phyloP scores from a whole-genome alignment of 768 basidiomycete genomes.

The Ramaria rubella region DNA sequence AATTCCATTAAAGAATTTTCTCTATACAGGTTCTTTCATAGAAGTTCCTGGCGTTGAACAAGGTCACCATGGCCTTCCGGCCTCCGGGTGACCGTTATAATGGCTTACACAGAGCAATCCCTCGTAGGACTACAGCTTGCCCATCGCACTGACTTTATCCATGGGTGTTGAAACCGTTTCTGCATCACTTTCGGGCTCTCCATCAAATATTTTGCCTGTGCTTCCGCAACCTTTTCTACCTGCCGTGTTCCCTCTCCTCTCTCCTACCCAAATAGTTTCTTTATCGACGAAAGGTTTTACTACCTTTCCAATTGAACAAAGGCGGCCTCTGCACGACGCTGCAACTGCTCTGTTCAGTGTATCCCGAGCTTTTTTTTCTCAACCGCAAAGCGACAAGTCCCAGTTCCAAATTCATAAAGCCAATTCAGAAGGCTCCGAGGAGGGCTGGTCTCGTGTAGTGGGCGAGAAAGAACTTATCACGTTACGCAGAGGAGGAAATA shows the following conservation, averaged over 20 bases:
- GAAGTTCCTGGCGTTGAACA: too few species aligned
- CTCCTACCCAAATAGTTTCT: background rate
- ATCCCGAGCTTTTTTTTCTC: slow-evolving; percentile 10
- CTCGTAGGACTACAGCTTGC: too few species aligned
- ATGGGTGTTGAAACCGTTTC: too few species aligned
- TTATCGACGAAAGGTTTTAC: slow-evolving; percentile 2
- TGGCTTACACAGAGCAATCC: too few species aligned
- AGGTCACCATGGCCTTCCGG: too few species aligned
- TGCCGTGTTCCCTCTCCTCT: background rate
- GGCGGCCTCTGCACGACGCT: slow-evolving; percentile 6
- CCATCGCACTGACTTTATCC: too few species aligned
- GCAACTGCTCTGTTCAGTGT: slow-evolving; percentile 6
- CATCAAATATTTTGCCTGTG: too few species aligned
- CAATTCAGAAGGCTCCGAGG: slow-evolving; percentile 14
- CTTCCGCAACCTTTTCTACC: background rate
- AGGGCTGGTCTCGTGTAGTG: slow-evolving; percentile 14
- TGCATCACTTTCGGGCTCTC: too few species aligned
- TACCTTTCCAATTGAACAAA: background rate
- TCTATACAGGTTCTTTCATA: too few species aligned
- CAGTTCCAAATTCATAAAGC: slow-evolving; percentile 1
- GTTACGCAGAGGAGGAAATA: slow-evolving; percentile 10
- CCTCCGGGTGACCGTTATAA: too few species aligned
- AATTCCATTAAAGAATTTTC: too few species aligned
- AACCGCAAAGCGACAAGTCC: slow-evolving; percentile 3
- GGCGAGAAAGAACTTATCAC: slow-evolving; percentile 18